Percentiles rank a stretch among this genome's conserved stretches.
Conservation (phyloP, 306 rosid genomes). For the Vachellia pachyceras region DNA sequence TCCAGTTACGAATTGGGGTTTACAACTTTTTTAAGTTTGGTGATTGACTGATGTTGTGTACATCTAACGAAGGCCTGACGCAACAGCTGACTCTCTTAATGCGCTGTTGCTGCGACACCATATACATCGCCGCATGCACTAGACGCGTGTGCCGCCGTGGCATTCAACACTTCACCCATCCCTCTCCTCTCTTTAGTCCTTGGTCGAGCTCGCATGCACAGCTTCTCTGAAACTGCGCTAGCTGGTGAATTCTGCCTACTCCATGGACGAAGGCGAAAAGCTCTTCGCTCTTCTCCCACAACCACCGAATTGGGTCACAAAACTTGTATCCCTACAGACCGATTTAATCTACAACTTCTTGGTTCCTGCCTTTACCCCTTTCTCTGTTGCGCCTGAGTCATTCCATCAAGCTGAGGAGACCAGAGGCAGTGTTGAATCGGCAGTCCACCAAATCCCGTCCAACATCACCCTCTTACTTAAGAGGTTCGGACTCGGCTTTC, state of each 20-base stretch:
- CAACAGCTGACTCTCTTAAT: background rate
- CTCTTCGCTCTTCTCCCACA: slow-evolving; percentile 34
- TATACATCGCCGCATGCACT: slow-evolving; percentile 43
- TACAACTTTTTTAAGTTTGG: no score
- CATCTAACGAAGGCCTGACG: background rate
- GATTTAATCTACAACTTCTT: slow-evolving; percentile 58
- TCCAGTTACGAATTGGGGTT: no score
- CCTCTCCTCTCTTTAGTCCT: background rate
- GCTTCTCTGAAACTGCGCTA: slow-evolving; percentile 4
- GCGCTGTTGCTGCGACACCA: slow-evolving; percentile 48
- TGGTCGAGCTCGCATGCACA: background rate
- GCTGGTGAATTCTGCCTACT: background rate
- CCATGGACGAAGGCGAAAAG: slow-evolving; percentile 41
- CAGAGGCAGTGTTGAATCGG: slow-evolving; percentile 47
- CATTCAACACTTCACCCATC: slow-evolving; percentile 13
- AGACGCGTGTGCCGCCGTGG: slow-evolving; percentile 51
- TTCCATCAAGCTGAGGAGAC: slow-evolving; percentile 54
- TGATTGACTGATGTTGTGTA: no score
- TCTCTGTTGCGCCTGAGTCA: slow-evolving; percentile 51
- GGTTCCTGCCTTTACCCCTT: slow-evolving; percentile 42
- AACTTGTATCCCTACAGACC: slow-evolving; percentile 48
- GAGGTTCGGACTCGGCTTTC: slow-evolving; percentile 56
- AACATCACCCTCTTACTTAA: slow-evolving; percentile 38
- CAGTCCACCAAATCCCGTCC: slow-evolving; percentile 46
- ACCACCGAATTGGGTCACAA: slow-evolving; percentile 50